Evolutionary conservation across 352 stramenopile species (phyloP), one percentile per base, ranked within the genome.

Genomic region (Pythium sukuiense): DNA sequence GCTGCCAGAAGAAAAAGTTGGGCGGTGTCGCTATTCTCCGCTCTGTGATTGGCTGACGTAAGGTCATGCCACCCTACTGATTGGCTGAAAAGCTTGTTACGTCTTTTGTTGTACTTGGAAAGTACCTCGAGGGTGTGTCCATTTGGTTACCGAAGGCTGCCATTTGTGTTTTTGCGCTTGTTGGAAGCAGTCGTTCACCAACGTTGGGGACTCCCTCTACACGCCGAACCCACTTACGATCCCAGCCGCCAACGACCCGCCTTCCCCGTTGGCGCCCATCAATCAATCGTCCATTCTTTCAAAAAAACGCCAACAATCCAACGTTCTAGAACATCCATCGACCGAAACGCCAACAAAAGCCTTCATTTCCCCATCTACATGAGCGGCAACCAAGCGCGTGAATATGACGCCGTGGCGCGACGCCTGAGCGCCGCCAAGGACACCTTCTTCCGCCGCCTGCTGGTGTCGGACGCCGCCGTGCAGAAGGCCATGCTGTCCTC

Each of bases 381-480:
- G 16, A 49, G 32, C 26, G 55, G 54, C 29, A 58, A 55, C 26
- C 45, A 61, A 16, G 48, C 54, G 27, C 46, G 59, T 13, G 46
- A 58, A 26, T 48, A 63, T 55, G 55, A 63, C 52, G 48, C 37
- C 13, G 59, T 52, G 16, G 46, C 58, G n/a, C 65, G 76, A 7
- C 83, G 79, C 59, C 75, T 92, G 46, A 74, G 76, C 58, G 81
- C 87, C n/a, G 80, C 89, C 64, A 78, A 85, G 57, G 83, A 95
- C 59, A 78, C 80, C 11, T 95, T 95, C 65, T 95, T 95, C 66
- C 87, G 84, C 2, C 85, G 87, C 20, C 68, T 95, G 49, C 63
- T 89, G 18, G 85, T 93, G 27, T 81, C 79, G 0, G 84, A 93
- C 63, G 61, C 72, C 4, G 64, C 73, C 39, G 77, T 90, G 53